Conservation (phyloP, 2,329 filamentous ascomycete genomes). For the Epichloe gansuensis region DNA sequence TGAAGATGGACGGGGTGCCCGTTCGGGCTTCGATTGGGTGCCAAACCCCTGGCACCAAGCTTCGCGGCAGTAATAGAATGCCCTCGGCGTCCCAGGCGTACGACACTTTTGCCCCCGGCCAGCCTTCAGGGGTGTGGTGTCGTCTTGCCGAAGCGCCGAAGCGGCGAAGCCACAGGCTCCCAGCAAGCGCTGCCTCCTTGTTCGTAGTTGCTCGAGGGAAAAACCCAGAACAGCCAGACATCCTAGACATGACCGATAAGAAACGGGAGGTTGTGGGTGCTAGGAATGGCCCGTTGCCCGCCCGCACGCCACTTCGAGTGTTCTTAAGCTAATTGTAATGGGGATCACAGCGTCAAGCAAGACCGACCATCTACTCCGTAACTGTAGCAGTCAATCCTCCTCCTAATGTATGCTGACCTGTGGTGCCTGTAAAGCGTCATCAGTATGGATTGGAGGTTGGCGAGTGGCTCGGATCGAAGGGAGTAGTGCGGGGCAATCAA, state of each 20-base stretch:
- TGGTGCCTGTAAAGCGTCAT: background rate
- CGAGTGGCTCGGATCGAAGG: background rate
- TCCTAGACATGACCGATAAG: background rate
- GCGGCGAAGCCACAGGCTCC: no score
- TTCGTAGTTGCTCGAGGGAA: background rate
- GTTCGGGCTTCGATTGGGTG: slow-evolving; percentile 23
- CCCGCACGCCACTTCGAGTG: background rate
- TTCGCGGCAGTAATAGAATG: background rate
- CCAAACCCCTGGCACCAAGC: slow-evolving; percentile 15
- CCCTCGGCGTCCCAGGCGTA: background rate
- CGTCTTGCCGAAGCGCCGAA: no score
- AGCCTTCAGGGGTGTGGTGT: background rate
- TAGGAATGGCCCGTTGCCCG: slow-evolving; percentile 3
- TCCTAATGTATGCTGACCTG: background rate
- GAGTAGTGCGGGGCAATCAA: background rate
- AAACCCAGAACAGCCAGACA: background rate
- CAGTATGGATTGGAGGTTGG: background rate
- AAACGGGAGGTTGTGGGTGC: background rate
- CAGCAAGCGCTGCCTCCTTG: no score
- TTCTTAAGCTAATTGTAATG: background rate
- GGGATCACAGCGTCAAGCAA: background rate
- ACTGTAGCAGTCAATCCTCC: background rate
- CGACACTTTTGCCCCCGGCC: background rate
- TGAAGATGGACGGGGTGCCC: slow-evolving; percentile 13
- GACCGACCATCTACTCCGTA: background rate